These are phyloP conservation scores for Diaporthe destruens DNA, from an alignment of 2,329 filamentous ascomycete genomes.

Conservation along the genomic window DNA sequence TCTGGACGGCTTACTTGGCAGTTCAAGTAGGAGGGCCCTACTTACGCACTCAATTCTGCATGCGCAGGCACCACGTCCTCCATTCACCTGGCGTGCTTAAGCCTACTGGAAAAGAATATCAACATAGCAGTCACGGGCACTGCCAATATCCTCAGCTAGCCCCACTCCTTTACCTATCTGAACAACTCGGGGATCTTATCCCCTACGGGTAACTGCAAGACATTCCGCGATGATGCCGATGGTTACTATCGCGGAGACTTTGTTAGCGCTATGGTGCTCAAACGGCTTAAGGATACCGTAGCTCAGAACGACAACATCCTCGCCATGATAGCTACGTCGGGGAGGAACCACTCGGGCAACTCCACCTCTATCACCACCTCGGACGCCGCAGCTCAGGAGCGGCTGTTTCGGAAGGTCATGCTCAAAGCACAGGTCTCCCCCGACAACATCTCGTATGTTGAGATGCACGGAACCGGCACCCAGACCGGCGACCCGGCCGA, in stretches of 20 bases:
- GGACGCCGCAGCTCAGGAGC: conserved; percentile 46
- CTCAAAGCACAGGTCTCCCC: conserved; percentile 45
- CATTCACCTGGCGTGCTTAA: conserved; percentile 52
- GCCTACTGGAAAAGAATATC: conserved; percentile 49
- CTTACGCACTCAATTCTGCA: conserved; percentile 51
- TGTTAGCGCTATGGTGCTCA: conserved; percentile 45
- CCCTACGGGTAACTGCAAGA: conserved; percentile 50
- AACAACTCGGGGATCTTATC: conserved; percentile 50
- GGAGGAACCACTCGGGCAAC: conserved; percentile 58
- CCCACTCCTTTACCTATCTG: conserved; percentile 45
- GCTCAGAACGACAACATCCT: conserved; percentile 60
- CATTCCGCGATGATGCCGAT: conserved; percentile 52
- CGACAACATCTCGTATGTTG: background rate
- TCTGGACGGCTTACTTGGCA: conserved; percentile 50
- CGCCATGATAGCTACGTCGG: conserved; percentile 55
- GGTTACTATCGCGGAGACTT: conserved; percentile 68
- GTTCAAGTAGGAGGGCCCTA: conserved; percentile 52
- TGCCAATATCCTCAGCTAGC: conserved; percentile 48
- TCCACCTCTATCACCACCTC: conserved; percentile 49
- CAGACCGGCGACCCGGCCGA: conserved; percentile 54
- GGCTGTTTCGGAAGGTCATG: conserved; percentile 51
- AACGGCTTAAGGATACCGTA: conserved; percentile 56
- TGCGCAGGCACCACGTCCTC: conserved; percentile 55
- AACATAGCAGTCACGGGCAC: conserved; percentile 50
- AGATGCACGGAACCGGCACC: conserved; percentile 59